phyloP scores from a whole-genome alignment of 306 rosid genomes.

The Astragalus membranaceus region DNA sequence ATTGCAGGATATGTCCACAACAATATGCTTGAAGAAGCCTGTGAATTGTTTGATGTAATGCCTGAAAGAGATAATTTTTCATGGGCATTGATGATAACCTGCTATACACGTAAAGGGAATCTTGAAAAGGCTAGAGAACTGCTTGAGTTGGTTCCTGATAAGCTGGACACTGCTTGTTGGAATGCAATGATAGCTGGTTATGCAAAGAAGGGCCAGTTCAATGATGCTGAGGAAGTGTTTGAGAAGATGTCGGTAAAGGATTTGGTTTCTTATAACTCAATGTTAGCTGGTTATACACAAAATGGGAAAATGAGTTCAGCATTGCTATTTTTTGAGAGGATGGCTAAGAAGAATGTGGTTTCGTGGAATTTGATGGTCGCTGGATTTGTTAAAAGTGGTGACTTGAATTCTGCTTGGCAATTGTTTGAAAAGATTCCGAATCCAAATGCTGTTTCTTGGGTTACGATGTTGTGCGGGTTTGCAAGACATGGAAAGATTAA shows the following conservation, averaged over 20 bases:
- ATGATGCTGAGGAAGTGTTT: constrained; percentile 53
- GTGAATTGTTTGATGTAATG: constrained; percentile 49
- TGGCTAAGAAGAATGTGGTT: constrained; percentile 58
- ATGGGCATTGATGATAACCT: constrained; percentile 77
- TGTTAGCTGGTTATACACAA: constrained; percentile 69
- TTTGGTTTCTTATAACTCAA: constrained; percentile 70
- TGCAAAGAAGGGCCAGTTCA: constrained; percentile 52
- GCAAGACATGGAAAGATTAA: constrained; percentile 49
- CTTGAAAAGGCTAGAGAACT: constrained; percentile 68
- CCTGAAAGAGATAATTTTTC: constrained; percentile 56
- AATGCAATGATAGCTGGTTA: constrained; percentile 77
- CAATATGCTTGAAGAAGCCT: constrained; percentile 49
- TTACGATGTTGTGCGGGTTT: constrained; percentile 69
- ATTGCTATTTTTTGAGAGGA: constrained; percentile 47
- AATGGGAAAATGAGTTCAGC: constrained; percentile 61
- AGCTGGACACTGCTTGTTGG: constrained; percentile 60
- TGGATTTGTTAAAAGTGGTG: constrained; percentile 54
- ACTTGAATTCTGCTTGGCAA: constrained; percentile 63
- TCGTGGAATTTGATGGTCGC: constrained; percentile 79
- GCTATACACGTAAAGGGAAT: constrained; percentile 49
- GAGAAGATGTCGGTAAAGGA: constrained; percentile 62
- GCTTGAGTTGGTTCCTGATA: constrained; percentile 57
- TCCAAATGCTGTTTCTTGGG: constrained; percentile 56
- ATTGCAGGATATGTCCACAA: constrained; percentile 67
- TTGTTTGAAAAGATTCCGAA: constrained; percentile 51